Conservation (phyloP, 1,284 basidiomycete species). For the Ceratobasidium theobromae region DNA sequence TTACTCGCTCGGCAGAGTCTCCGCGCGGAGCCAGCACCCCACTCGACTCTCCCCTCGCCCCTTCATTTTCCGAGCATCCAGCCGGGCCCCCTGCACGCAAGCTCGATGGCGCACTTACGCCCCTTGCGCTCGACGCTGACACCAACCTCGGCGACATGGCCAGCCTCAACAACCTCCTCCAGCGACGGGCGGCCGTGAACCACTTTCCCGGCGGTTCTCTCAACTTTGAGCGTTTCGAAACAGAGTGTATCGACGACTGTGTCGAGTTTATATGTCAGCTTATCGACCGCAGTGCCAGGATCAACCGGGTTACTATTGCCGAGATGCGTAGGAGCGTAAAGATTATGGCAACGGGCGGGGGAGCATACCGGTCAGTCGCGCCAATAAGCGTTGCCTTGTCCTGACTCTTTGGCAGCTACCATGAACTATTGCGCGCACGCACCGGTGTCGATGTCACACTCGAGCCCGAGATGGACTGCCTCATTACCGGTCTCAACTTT, state of each 20-base stretch:
- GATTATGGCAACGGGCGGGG: constrained; percentile 98
- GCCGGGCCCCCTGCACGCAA: constrained; percentile 42
- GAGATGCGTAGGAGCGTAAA: constrained; percentile 94
- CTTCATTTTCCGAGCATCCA: constrained; percentile 41
- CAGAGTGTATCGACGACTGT: constrained; percentile 82
- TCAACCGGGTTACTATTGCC: constrained; percentile 86
- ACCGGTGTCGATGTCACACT: constrained; percentile 83
- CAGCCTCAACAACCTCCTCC: constrained; percentile 54
- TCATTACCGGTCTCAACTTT: constrained; percentile 97
- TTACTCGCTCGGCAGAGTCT: constrained; percentile 85
- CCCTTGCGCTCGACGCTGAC: constrained; percentile 62
- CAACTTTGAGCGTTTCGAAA: constrained; percentile 98
- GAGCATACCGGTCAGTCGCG: constrained; percentile 63
- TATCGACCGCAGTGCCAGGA: constrained; percentile 81
- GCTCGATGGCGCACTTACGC: constrained; percentile 77
- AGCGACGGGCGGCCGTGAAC: constrained; percentile 64
- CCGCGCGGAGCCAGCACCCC: constrained; percentile 61
- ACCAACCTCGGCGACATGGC: constrained; percentile 23
- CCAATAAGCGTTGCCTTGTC: background rate
- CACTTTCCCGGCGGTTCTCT: constrained; percentile 94
- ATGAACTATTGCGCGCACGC: constrained; percentile 75
- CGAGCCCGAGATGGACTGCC: constrained; percentile 99
- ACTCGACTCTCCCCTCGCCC: constrained; percentile 57
- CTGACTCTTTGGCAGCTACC: constrained; percentile 56
- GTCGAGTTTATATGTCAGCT: constrained; percentile 86